Percentiles rank a stretch among this genome's conserved stretches.
Conservation (phyloP, 2,329 filamentous ascomycete species). For the Xylaria digitata region DNA sequence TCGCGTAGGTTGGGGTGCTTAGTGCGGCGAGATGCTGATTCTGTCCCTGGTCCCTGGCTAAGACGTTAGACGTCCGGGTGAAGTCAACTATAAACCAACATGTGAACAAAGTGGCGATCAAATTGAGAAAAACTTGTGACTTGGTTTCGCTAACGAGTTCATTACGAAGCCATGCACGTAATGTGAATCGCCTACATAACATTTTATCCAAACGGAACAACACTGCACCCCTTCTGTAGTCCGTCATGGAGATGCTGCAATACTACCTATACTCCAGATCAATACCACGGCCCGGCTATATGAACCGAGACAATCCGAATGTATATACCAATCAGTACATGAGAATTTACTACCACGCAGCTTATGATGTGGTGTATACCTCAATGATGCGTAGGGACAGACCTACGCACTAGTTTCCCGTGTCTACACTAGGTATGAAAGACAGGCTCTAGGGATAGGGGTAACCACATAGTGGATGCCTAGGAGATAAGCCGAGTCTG, state of each 20-base stretch:
- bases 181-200: neutral
- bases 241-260: neutral
- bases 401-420: neutral
- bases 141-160: neutral
- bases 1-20: neutral
- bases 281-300: constrained; percentile 16
- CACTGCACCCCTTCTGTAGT: neutral
- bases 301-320: constrained; percentile 18
- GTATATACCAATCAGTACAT: constrained; percentile 15
- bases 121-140: neutral
- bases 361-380: neutral
- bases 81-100: constrained; percentile 7
- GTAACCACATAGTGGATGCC: neutral
- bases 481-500: constrained; percentile 8
- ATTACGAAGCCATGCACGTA: neutral
- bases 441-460: neutral
- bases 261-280: constrained; percentile 1
- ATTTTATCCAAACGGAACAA: constrained; percentile 21
- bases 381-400: neutral
- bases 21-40: neutral
- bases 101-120: neutral
- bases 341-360: neutral
- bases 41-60: constrained; percentile 11
- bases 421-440: neutral
- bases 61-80: neutral